Evolutionary conservation across 179 eudicot genomes (phyloP), one percentile per base, ranked within the genome.

Genomic region (Spergularia azorica): DNA sequence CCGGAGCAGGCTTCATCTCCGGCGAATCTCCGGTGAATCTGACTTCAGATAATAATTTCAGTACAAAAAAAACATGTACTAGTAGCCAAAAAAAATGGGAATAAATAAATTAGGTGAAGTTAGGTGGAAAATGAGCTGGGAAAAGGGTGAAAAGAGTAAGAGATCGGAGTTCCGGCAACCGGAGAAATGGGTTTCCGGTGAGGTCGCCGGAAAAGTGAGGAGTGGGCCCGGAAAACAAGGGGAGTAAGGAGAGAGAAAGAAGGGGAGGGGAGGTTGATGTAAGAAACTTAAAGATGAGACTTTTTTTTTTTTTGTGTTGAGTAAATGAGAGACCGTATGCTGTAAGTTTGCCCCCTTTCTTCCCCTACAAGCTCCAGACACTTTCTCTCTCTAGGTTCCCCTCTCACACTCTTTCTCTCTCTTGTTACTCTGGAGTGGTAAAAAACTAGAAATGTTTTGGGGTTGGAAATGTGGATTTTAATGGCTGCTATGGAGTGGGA

Each of bases 311-410:
- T 26, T 26, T 70, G 57, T 91, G 95, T 82, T 82, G 77, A 79
- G 89, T 38, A 82, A 79, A 73, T 76, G 83, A 79, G 82, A 82
- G 97, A 92, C 91, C 89, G 87, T 79, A 83, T 84, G 88, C 84
- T 83, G 88, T 79, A 75, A 72, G 71, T 81, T 59, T 88, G 90
- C 81, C 89, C 89, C 90, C 91, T 90, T 77, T 71, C 52, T 71
- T 57, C 62, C 83, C 83, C 90, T 73, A 83, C 93, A 86, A 13
- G 9, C 43, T 66, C 67, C 71, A 60, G 84, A 77, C 84, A 83
- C 74, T 20, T 50, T 63, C 56, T 43, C 39, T 72, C 64, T 55
- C n/a, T 63, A 2, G 3, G 17, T 26, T n/a, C 48, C 5, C 12
- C 0, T 17, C 4, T 36, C 18, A 14, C 46, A 38, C 9, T 26